Percentiles rank a stretch among this genome's conserved stretches.
Evolutionary conservation across 192 early-diverging fungal species (phyloP).

Genomic region (Gamsiella multidivaricata): DNA sequence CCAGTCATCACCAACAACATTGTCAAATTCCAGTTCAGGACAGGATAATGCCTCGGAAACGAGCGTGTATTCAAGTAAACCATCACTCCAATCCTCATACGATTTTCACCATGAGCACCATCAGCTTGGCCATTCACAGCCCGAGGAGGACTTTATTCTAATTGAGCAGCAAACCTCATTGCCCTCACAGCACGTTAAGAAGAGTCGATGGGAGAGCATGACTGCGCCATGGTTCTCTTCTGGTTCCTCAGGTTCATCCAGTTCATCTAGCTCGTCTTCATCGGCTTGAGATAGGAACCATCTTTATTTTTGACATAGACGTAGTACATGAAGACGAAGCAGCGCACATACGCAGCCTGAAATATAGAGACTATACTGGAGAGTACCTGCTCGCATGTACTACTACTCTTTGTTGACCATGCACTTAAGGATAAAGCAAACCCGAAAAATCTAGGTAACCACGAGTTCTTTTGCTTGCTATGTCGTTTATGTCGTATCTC

Average conservation of each 20-base stretch:
- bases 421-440: too few relatives aligned
- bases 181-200: slow-evolving; percentile 17
- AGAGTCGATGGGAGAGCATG: slow-evolving; percentile 31
- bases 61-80: background rate
- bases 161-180: slow-evolving; percentile 31
- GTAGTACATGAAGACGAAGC: too few relatives aligned
- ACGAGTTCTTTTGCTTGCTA: too few relatives aligned
- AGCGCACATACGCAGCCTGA: too few relatives aligned
- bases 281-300: background rate
- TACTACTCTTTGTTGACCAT: too few relatives aligned
- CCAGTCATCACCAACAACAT: background rate
- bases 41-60: background rate
- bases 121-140: slow-evolving; percentile 26
- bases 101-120: slow-evolving; percentile 51
- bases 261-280: slow-evolving; percentile 10
- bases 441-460: too few relatives aligned
- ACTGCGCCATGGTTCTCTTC: slow-evolving; percentile 36
- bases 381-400: too few relatives aligned
- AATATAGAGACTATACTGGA: too few relatives aligned
- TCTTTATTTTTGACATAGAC: too few relatives aligned
- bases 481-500: too few relatives aligned
- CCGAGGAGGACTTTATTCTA: slow-evolving; percentile 25
- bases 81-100: slow-evolving; percentile 39
- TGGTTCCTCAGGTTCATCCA: slow-evolving; percentile 23
- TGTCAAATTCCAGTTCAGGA: background rate